These are phyloP conservation scores for Arctostaphylos glauca DNA, from an alignment of 148 eudicot species.

Conservation along the genomic window DNA sequence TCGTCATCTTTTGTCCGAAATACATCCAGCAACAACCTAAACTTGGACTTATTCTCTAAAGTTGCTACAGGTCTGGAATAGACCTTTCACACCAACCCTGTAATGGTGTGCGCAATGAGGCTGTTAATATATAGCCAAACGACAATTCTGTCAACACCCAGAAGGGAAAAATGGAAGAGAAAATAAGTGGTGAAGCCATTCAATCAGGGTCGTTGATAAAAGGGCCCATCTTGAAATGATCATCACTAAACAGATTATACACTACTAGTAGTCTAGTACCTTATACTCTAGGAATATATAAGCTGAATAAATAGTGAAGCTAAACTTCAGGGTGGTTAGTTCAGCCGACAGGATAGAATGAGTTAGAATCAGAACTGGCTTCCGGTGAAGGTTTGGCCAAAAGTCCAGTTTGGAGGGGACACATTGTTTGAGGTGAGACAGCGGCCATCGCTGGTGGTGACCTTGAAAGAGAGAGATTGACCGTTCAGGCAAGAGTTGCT, in stretches of 20 bases:
- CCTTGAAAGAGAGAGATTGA: constrained; percentile 29
- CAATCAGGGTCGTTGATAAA: constrained; percentile 4
- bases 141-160: neutral
- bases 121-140: neutral
- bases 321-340: neutral
- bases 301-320: neutral
- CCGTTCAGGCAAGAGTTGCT: constrained; percentile 26
- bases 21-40: neutral
- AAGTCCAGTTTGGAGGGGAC: constrained; percentile 27
- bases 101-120: neutral
- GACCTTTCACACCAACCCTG: neutral
- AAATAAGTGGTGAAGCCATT: neutral
- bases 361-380: constrained; percentile 18
- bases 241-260: neutral
- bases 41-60: neutral
- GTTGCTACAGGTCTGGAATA: neutral
- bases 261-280: neutral
- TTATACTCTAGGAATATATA: neutral
- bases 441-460: constrained; percentile 26
- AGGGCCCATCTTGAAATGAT: constrained; percentile 9
- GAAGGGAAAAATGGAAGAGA: neutral
- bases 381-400: constrained; percentile 31
- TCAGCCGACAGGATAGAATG: neutral
- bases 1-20: neutral
- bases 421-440: constrained; percentile 14